Evolutionary conservation across 345 rosid genomes (phyloP).

Genomic region (Bruguiera sexangula): DNA sequence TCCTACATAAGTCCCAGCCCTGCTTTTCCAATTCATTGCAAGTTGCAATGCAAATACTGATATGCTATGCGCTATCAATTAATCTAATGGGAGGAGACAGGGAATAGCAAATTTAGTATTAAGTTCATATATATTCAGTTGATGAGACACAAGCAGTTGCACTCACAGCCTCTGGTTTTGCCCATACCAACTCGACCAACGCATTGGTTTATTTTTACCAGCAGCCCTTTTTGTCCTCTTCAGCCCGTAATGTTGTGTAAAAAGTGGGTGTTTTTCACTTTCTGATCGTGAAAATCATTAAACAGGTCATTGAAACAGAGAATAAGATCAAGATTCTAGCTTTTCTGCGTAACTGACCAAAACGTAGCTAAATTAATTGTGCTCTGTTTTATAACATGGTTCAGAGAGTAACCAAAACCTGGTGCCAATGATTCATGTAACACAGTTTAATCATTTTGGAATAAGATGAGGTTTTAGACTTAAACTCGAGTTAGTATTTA

Average conservation of each 20-base stretch:
- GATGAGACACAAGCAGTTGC: conserved; percentile 3
- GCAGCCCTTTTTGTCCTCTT: not conserved
- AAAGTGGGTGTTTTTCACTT: not conserved
- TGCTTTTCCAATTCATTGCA: conserved; percentile 29
- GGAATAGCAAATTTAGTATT: not conserved
- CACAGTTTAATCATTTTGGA: too few species aligned
- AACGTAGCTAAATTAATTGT: too few species aligned
- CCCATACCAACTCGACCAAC: not conserved
- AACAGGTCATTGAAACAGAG: not conserved
- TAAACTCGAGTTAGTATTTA: too few species aligned
- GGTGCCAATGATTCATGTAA: too few species aligned
- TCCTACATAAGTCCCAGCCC: conserved; percentile 38
- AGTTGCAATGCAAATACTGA: not conserved
- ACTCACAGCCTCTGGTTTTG: conserved; percentile 17
- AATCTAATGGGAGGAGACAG: too few species aligned
- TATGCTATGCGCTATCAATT: not conserved
- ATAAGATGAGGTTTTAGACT: too few species aligned
- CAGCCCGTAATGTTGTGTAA: not conserved
- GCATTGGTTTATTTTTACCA: not conserved
- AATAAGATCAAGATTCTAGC: not conserved
- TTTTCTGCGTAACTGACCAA: not conserved
- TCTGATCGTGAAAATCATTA: not conserved
- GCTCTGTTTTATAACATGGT: too few species aligned
- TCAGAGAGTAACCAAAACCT: too few species aligned
- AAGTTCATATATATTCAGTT: not conserved